Percentiles rank a stretch among this genome's conserved stretches.
Evolutionary conservation across 1,284 basidiomycete genomes (phyloP).

Genomic region (Phenoliferia sp.): DNA sequence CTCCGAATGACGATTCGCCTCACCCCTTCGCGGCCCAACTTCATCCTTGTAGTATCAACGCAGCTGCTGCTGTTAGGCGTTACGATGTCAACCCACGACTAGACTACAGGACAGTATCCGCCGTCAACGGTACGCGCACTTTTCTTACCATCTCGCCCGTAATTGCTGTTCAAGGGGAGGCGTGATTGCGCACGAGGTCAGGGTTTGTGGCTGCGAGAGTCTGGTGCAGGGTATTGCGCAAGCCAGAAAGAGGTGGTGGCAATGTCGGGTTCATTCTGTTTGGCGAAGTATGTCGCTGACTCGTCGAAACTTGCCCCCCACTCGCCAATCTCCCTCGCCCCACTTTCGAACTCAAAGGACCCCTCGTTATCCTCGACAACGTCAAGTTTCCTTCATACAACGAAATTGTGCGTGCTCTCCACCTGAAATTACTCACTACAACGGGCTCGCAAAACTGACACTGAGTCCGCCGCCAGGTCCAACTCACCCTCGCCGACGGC

Average conservation of each 20-base stretch:
- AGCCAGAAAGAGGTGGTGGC: not conserved
- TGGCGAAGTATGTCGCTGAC: not conserved
- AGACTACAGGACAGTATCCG: slow-evolving; percentile 45
- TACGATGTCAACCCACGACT: slow-evolving; percentile 71
- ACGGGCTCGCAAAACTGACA: no score
- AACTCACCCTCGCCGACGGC: slow-evolving; percentile 92
- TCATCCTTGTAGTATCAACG: slow-evolving; percentile 24
- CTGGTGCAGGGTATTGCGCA: not conserved
- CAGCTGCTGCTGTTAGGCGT: slow-evolving; percentile 47
- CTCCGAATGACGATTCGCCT: not conserved
- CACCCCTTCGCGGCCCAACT: not conserved
- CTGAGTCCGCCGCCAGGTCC: slow-evolving; percentile 49
- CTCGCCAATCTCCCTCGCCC: not conserved
- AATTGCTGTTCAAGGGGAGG: not conserved
- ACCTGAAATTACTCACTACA: no score
- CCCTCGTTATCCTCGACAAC: slow-evolving; percentile 91
- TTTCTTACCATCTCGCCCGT: not conserved
- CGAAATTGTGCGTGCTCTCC: slow-evolving; percentile 60
- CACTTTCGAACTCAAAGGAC: slow-evolving; percentile 19
- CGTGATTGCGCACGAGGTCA: not conserved
- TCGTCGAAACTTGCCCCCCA: slow-evolving; percentile 22
- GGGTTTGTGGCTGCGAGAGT: not conserved
- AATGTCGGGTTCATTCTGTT: not conserved
- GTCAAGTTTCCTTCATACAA: slow-evolving; percentile 99
- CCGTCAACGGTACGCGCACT: slow-evolving; percentile 49